Evolutionary conservation across 176 grass and related monocot genomes (phyloP), one percentile per base, ranked within the genome.

Genomic region (Eleusine coracana): DNA sequence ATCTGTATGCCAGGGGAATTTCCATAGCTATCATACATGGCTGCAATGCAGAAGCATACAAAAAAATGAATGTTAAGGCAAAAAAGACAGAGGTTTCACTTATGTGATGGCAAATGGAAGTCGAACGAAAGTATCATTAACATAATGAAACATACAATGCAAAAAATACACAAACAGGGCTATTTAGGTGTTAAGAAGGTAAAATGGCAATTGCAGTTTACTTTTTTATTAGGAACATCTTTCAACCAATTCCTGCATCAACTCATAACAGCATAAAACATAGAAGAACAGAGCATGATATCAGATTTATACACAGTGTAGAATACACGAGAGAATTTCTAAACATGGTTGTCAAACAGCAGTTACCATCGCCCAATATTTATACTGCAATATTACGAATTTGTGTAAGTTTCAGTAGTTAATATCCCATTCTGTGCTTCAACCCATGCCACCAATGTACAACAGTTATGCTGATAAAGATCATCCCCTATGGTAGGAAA

Each of bases 21-120:
- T 46, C 84, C 67, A 3, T 91, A 85, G 62, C 83, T 86, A 62
- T 78, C 80, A 76, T 92, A 97, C 95, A 97, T 97, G 71, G 64
- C 95, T 97, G 88, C 77, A 85, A 25, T 82, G 12, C 82, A 71
- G n/a, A 82, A 82, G 27, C 7, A 4, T 16, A 56, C 48, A 29
- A 68, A 14, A 76, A 1, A 51, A 68, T 7, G 39, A 59, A 71
- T 23, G 27, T 0, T 46, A 38, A 4, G 28, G 6, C 17, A 64
- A 55, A 70, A 20, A 18, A 34, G 10, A 34, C 31, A 5, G 6
- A 20, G 20, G 75, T 36, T 21, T 69, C 50, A 58, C 1, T 41
- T 38, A 45, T 81, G 48, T 3, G 5, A 37, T 28, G 45, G 36
- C 3, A 37, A 42, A 15, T 9, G 2, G 44, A 80, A 64, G 64